Evolutionary conservation across 83 land plant genomes (phyloP).

Genomic region (Thuja plicata): DNA sequence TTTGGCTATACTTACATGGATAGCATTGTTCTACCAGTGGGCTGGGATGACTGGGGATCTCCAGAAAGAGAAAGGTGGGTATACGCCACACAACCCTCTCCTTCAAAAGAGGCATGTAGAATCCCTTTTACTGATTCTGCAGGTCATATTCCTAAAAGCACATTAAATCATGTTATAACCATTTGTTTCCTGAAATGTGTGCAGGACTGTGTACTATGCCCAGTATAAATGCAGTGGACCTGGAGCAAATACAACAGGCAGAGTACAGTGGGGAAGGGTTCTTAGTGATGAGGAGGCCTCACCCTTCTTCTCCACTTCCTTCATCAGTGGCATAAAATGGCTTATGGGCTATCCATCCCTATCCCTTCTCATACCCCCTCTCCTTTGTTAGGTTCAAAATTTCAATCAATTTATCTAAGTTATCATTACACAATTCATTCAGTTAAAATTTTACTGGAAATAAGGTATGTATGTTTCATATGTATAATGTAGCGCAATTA

Average conservation of each 20-base stretch:
- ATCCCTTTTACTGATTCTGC: background rate
- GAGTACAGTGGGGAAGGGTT: slow-evolving; percentile 46
- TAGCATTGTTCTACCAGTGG: slow-evolving; percentile 60
- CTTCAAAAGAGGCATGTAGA: background rate
- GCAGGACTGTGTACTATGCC: slow-evolving; percentile 59
- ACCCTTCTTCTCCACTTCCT: slow-evolving; percentile 47
- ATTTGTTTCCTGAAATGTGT: background rate
- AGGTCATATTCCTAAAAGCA: background rate
- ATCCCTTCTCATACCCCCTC: background rate
- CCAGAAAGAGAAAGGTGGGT: slow-evolving; percentile 28
- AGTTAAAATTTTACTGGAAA: too few species aligned
- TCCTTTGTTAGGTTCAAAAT: background rate
- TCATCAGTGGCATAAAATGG: slow-evolving; percentile 46
- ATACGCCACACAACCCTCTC: background rate
- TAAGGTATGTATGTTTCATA: too few species aligned
- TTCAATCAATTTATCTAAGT: background rate
- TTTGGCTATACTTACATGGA: slow-evolving; percentile 70
- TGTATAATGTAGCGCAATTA: too few species aligned
- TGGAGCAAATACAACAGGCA: slow-evolving; percentile 44
- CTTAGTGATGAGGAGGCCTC: slow-evolving; percentile 44
- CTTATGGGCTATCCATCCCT: slow-evolving; percentile 5
- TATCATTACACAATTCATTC: too few species aligned
- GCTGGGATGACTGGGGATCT: slow-evolving; percentile 73
- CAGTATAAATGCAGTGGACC: slow-evolving; percentile 78
- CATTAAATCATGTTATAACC: too few species aligned